Conservation (phyloP, 768 basidiomycete species). For the Phlebiopsis flavidoalba region DNA sequence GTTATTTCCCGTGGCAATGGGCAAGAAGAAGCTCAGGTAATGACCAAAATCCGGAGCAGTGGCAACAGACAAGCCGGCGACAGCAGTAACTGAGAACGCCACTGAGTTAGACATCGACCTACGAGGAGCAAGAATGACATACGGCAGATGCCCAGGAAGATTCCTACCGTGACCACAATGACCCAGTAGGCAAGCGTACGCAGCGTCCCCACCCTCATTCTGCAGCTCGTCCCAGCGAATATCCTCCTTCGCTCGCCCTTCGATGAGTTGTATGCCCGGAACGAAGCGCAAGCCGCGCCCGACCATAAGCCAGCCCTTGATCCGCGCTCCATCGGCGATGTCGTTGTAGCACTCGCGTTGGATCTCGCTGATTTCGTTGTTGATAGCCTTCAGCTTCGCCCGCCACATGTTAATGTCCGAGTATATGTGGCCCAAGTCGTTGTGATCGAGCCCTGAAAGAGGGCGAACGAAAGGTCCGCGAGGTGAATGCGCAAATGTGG, state of each 20-base stretch:
- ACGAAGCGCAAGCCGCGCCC: slow-evolving; percentile 63
- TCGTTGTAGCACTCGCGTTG: slow-evolving; percentile 65
- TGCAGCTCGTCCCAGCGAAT: slow-evolving; percentile 77
- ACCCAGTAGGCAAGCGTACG: slow-evolving; percentile 54
- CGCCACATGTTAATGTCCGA: slow-evolving; percentile 67
- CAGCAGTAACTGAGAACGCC: slow-evolving; percentile 54
- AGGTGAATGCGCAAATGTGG: slow-evolving; percentile 67
- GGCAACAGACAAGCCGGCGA: slow-evolving; percentile 59
- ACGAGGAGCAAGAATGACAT: slow-evolving; percentile 28
- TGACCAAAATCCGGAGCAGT: slow-evolving; percentile 71
- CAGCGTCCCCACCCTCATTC: slow-evolving; percentile 41
- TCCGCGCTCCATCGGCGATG: slow-evolving; percentile 63
- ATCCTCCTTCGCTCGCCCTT: slow-evolving; percentile 79
- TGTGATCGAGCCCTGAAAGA: slow-evolving; percentile 64
- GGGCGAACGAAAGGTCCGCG: slow-evolving; percentile 71
- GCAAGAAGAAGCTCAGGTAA: slow-evolving; percentile 59
- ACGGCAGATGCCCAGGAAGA: slow-evolving; percentile 58
- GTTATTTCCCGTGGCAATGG: slow-evolving; percentile 42
- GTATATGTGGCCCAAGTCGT: slow-evolving; percentile 62
- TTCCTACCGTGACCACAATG: slow-evolving; percentile 41
- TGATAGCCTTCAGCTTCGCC: slow-evolving; percentile 64
- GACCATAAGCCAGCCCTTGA: slow-evolving; percentile 76
- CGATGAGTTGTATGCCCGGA: slow-evolving; percentile 62
- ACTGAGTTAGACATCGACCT: background rate
- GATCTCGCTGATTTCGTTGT: slow-evolving; percentile 63